Evolutionary conservation across 768 basidiomycete species (phyloP), one percentile per base, ranked within the genome.

Genomic region (Rhodosporidiobolus odoratus): DNA sequence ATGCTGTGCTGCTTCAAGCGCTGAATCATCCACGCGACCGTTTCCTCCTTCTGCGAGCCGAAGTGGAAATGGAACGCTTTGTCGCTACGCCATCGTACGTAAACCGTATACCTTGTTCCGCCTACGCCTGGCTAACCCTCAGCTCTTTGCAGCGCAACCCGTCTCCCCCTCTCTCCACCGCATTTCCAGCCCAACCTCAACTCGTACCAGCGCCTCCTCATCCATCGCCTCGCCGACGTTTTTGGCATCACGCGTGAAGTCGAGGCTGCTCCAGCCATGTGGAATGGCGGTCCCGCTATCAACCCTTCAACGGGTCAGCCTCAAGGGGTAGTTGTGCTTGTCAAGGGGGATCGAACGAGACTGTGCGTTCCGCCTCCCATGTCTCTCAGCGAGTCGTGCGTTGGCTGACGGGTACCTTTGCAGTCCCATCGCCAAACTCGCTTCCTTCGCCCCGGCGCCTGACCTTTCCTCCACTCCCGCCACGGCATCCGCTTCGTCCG

Each of bases 131-230:
- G 23, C 34, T 9, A 30, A 7, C 4, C 25, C 2, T 23, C 47
- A 13, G 3, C 13, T 17, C 13, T 2, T 19, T 21, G 34, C 50
- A 70, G 73, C 2, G 35, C 47, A 35, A 53, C 65, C 21, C 68
- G 73, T 23, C 59, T 74, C 0, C 68, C 73, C 3, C 68, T 74
- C 66, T 62, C 73, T 2, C 73, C 73, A 15, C 73, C 73, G 0
- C 58, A 69, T 35, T 71, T 75, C 53, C 62, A 63, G 41, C 68
- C 71, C 41, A 62, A 40, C 15, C 74, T 76, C 67, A 76, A 76
- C 52, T 75, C 76, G 32, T 76, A 75, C 62, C 76, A 76, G 45
- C 68, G 76, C 21, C 65, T 76, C 13, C 72, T 76, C 37, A 67
- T 76, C 4, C 76, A 76, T 41, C 71, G 76, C 10, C 65, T 76